phyloP scores from a whole-genome alignment of 768 basidiomycete genomes.

The Dioszegia hungarica region DNA sequence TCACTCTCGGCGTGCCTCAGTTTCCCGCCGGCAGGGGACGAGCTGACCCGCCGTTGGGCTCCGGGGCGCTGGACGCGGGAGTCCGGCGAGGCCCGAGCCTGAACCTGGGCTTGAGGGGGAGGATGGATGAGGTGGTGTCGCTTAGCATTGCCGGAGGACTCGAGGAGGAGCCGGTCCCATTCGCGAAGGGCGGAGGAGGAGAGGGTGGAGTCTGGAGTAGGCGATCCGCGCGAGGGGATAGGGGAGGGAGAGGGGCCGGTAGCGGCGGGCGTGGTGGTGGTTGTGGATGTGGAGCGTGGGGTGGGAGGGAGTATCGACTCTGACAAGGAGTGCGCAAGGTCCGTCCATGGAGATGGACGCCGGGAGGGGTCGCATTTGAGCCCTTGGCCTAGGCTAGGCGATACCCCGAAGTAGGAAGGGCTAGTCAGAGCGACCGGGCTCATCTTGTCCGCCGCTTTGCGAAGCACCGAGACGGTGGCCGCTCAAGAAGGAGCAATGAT shows the following conservation, averaged over 20 bases:
- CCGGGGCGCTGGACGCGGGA: too few species aligned
- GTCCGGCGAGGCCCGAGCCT: too few species aligned
- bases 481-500: too few species aligned
- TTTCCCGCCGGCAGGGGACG: too few species aligned
- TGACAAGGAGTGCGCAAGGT: constrained; percentile 34
- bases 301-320: constrained; percentile 19
- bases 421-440: background rate
- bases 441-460: background rate
- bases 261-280: background rate
- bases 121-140: constrained; percentile 24
- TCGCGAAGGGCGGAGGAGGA: constrained; percentile 28
- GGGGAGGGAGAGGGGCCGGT: constrained; percentile 7
- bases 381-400: background rate
- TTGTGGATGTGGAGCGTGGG: background rate
- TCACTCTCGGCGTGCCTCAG: background rate
- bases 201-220: background rate
- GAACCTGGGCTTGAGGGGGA: background rate
- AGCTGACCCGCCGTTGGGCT: too few species aligned
- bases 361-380: constrained; percentile 9
- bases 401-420: background rate
- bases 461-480: background rate
- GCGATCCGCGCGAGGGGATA: background rate
- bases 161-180: constrained; percentile 25
- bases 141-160: constrained; percentile 12
- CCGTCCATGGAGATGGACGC: constrained; percentile 42